Conservation (phyloP, 192 early-diverging fungal genomes). For the Coemansia sp. region DNA sequence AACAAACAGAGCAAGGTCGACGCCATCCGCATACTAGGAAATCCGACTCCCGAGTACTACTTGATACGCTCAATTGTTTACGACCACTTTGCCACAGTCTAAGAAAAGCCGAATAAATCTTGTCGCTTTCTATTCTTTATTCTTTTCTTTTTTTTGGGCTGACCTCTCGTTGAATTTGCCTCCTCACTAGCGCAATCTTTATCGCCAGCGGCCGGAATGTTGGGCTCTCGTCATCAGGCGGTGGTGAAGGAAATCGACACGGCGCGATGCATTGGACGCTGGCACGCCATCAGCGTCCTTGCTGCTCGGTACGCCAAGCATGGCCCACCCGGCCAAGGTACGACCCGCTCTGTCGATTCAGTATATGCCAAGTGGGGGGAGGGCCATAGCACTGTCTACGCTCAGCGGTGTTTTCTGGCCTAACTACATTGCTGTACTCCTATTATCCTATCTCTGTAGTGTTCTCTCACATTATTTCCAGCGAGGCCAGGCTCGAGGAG, state of each 20-base stretch:
- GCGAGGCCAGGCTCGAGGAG: conserved; percentile 53
- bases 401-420: not conserved
- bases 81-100: conserved; percentile 38
- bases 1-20: conserved; percentile 19
- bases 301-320: conserved; percentile 33
- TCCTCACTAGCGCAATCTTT: not conserved
- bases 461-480: conserved; percentile 33
- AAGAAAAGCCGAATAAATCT: not conserved
- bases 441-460: conserved; percentile 11
- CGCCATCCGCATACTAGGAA: conserved; percentile 48
- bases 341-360: not conserved
- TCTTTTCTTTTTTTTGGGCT: not conserved
- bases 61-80: conserved; percentile 55
- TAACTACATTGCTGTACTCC: not conserved
- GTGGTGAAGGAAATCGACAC: conserved; percentile 55
- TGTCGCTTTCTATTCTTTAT: not conserved
- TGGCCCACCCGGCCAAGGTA: conserved; percentile 40
- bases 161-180: not conserved
- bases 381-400: not conserved
- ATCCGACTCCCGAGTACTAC: conserved; percentile 54
- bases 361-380: not conserved
- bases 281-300: conserved; percentile 29
- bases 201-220: conserved; percentile 15
- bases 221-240: conserved; percentile 44
- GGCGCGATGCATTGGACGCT: conserved; percentile 52